Evolutionary conservation across 73 alveolate genomes (phyloP).

Genomic region (Vitrella brassicaformis): DNA sequence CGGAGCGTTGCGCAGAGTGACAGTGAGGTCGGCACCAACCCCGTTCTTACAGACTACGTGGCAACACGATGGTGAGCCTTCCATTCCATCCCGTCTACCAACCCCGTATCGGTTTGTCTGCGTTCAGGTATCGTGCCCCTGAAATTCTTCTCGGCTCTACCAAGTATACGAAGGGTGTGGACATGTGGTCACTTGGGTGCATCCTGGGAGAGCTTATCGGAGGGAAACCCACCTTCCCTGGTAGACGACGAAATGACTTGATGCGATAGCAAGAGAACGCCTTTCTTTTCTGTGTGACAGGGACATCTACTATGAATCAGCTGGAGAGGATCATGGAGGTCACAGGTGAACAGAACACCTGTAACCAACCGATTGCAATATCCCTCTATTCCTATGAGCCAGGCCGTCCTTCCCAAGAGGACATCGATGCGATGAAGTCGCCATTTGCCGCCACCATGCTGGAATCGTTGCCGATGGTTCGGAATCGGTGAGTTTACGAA

Average conservation of each 20-base stretch:
- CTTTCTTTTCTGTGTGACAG: constrained; percentile 32
- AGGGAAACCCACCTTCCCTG: constrained; percentile 74
- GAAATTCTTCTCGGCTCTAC: constrained; percentile 41
- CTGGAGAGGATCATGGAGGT: constrained; percentile 62
- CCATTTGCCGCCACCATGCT: constrained; percentile 56
- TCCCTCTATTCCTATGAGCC: constrained; percentile 9
- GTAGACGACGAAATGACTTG: constrained; percentile 1
- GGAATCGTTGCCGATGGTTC: constrained; percentile 14
- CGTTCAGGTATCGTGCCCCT: constrained; percentile 35
- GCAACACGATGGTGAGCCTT: constrained; percentile 28
- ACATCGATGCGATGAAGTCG: constrained; percentile 53
- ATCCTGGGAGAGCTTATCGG: constrained; percentile 59
- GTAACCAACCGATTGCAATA: background rate
- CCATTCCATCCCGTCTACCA: background rate
- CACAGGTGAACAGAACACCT: background rate
- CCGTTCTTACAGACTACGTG: constrained; percentile 36
- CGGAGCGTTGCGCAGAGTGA: too few relatives aligned
- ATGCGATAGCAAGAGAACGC: background rate
- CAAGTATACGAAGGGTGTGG: constrained; percentile 38
- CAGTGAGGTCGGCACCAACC: constrained; percentile 20
- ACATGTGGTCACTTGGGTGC: constrained; percentile 73
- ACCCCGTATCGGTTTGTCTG: background rate
- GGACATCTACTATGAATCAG: constrained; percentile 65
- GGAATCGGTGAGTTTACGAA: background rate
- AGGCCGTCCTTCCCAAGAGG: constrained; percentile 62